Evolutionary conservation across 1,139 yeast genomes (phyloP), one percentile per base, ranked within the genome.

Genomic region (Lodderomyces metapsilosis): DNA sequence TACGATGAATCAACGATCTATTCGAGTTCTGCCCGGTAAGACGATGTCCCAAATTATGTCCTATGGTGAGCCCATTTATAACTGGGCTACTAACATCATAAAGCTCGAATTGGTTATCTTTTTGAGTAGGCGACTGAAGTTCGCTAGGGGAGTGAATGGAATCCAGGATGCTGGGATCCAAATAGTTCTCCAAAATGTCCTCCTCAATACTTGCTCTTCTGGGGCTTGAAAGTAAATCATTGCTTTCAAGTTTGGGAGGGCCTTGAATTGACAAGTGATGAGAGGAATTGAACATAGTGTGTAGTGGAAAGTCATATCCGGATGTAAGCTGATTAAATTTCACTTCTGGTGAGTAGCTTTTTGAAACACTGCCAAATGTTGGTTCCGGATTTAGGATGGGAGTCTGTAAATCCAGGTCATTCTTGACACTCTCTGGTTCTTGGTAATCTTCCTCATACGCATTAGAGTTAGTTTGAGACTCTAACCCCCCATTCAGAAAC

Each of bases 51-150:
- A 60, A 43, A 44, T 58, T 61, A 13, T 55, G 53, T 0, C 74
- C 74, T 15, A 68, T 51, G 1, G 70, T 68, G 16, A 68, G 50
- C 0, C 74, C 74, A 46, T 64, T 68, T 11, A 68, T 62, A 8
- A 68, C 47, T 1, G 74, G 74, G 23, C 71, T 64, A 39, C 53
- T 58, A 8, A 63, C 47, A 36, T 66, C 73, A 45, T 51, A 64
- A 4, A 64, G 45, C 18, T 60, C 61, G 27, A 61, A 49, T 28
- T 53, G 45, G 16, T 32, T 22, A 13, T 27, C 16, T 8, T 20
- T 18, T 6, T 13, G 21, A n/a, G 20, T 21, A 21, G 36, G 18
- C 7, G 24, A 39, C 5, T 28, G 16, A 15, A 28, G 32, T 5
- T 15, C 32, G 3, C 15, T 16, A 25, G 3, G 5, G 30, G 6